Evolutionary conservation across 768 basidiomycete genomes (phyloP).

Genomic region (Boletellus emodensis): DNA sequence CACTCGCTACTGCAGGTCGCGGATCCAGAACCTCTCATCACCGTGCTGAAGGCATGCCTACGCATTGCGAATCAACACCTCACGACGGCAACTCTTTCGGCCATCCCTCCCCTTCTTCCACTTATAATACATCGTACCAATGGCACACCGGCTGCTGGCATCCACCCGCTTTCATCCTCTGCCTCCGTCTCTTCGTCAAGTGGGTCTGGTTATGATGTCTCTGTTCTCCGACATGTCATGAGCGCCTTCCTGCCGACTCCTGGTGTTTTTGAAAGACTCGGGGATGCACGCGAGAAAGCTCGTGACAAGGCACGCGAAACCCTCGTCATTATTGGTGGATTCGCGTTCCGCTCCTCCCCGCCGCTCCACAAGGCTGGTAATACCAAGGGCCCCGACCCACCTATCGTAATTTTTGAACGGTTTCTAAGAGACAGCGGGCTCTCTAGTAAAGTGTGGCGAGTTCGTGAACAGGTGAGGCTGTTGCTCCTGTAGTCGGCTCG

Average conservation of each 20-base stretch:
- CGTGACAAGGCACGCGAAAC: conserved; percentile 73
- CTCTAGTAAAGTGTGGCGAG: conserved; percentile 79
- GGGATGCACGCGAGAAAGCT: conserved; percentile 67
- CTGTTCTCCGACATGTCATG: conserved; percentile 64
- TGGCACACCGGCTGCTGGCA: conserved; percentile 23
- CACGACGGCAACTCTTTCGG: conserved; percentile 69
- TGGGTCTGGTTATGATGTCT: conserved; percentile 45
- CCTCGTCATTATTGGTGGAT: conserved; percentile 69
- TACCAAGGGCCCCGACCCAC: conserved; percentile 66
- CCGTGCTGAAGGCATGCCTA: conserved; percentile 67
- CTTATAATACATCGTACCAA: conserved; percentile 48
- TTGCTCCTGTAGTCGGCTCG: not conserved
- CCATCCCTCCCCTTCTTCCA: conserved; percentile 62
- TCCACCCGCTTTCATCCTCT: conserved; percentile 46
- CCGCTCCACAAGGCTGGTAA: conserved; percentile 42
- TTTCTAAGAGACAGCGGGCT: conserved; percentile 69
- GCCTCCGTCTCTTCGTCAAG: conserved; percentile 47
- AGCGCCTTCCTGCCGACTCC: conserved; percentile 68
- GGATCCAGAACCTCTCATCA: conserved; percentile 69
- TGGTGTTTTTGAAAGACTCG: conserved; percentile 78
- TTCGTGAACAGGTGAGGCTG: conserved; percentile 75
- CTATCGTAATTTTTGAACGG: conserved; percentile 66
- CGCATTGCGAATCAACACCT: conserved; percentile 81
- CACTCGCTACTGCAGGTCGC: conserved; percentile 47
- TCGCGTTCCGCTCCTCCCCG: conserved; percentile 59